phyloP scores from a whole-genome alignment of 2,329 filamentous ascomycete species.

The Cadophora gregata region DNA sequence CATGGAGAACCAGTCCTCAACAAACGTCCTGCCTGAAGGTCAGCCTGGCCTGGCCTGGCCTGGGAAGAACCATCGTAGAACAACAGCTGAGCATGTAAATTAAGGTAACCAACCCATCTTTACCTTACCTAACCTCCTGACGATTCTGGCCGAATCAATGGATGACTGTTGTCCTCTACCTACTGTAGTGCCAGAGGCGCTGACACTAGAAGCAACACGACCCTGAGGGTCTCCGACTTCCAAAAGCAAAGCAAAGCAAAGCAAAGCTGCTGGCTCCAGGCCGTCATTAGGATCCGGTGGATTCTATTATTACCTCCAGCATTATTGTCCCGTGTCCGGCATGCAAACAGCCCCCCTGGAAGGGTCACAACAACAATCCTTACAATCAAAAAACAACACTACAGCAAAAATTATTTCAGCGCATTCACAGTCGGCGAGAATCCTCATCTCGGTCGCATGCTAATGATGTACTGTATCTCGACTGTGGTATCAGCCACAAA shows the following conservation, averaged over 20 bases:
- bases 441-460: neutral
- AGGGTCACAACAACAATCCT: neutral
- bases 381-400: too few species aligned
- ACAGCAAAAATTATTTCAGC: neutral
- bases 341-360: neutral
- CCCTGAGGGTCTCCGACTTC: too few species aligned
- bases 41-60: neutral
- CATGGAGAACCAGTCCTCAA: constrained; percentile 8
- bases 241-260: too few species aligned
- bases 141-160: neutral
- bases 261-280: neutral
- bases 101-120: too few species aligned
- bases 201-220: constrained; percentile 1
- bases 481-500: neutral
- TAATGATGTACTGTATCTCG: neutral
- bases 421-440: neutral
- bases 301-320: constrained; percentile 1
- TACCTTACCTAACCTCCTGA: too few species aligned
- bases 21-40: neutral
- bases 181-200: neutral
- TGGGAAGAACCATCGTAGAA: neutral
- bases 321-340: neutral
- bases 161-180: neutral
- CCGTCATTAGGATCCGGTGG: neutral
- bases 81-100: neutral